Conservation (phyloP, 805 yeast genomes). For the Teunomyces panamensis region DNA sequence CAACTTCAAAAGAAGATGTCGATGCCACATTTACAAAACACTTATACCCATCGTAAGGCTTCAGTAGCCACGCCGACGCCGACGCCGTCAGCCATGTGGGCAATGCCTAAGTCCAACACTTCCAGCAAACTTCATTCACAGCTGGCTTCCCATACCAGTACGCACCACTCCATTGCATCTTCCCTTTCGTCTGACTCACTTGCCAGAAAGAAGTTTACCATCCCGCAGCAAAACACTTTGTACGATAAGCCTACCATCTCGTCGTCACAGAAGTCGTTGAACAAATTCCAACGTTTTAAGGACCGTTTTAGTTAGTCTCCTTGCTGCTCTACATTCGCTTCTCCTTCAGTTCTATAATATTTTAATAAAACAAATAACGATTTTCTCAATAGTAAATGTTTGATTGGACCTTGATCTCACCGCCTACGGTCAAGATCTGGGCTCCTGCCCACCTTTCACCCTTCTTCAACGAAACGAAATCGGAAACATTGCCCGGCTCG, state of each 20-base stretch:
- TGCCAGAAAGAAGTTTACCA: slow-evolving; percentile 17
- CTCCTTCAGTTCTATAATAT: slow-evolving; percentile 1
- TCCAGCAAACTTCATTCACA: background rate
- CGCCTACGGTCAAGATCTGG: slow-evolving; percentile 58
- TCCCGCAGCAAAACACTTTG: slow-evolving; percentile 25
- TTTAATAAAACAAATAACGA: background rate
- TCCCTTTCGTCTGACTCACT: slow-evolving; percentile 7
- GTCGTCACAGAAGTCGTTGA: slow-evolving; percentile 25
- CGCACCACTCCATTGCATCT: background rate
- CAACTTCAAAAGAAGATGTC: slow-evolving; percentile 17
- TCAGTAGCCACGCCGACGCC: slow-evolving; percentile 9
- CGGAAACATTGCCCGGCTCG: slow-evolving; percentile 87
- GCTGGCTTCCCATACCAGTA: background rate
- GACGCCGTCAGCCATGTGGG: background rate
- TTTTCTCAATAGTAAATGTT: slow-evolving; percentile 27
- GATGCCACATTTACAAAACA: slow-evolving; percentile 11
- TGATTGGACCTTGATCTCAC: slow-evolving; percentile 60
- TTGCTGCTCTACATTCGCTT: background rate
- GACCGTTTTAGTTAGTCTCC: slow-evolving; percentile 22
- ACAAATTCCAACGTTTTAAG: slow-evolving; percentile 34
- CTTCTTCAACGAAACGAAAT: slow-evolving; percentile 61
- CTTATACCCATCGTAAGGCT: slow-evolving; percentile 12
- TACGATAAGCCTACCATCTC: slow-evolving; percentile 41
- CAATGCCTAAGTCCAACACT: slow-evolving; percentile 1
- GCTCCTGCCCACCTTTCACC: slow-evolving; percentile 75